These are phyloP conservation scores for Mortierella sp. DNA, from an alignment of 371 early-diverging fungal species.

Conservation along the genomic window DNA sequence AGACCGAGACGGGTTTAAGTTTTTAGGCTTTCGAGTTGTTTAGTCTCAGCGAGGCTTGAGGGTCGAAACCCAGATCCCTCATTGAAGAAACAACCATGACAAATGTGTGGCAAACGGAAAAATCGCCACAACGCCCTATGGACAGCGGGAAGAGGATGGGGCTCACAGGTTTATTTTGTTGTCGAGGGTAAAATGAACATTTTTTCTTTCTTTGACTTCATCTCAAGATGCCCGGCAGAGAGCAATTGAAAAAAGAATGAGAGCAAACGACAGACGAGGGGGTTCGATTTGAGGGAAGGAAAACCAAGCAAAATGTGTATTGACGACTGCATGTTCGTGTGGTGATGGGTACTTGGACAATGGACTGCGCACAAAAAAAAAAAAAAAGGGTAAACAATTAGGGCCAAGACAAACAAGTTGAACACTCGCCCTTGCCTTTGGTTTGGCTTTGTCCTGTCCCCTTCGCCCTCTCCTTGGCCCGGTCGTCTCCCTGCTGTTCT, in stretches of 20 bases:
- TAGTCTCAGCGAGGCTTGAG: neutral
- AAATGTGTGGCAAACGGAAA: neutral
- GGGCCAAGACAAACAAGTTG: neutral
- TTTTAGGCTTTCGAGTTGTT: neutral
- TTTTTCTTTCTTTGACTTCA: neutral
- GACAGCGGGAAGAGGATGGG: neutral
- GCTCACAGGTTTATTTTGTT: neutral
- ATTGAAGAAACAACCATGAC: neutral
- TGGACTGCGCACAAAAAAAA: neutral
- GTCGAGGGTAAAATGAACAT: neutral
- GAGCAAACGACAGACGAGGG: neutral
- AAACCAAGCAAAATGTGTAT: neutral
- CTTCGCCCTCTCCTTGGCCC: neutral
- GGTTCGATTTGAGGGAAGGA: neutral
- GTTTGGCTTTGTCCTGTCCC: neutral
- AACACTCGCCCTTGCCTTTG: neutral
- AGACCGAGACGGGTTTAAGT: neutral
- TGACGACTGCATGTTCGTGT: neutral
- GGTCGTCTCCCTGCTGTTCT: neutral
- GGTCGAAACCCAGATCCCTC: neutral
- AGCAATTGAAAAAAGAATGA: neutral
- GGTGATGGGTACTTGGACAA: neutral
- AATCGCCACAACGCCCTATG: neutral
- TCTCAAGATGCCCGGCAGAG: neutral
- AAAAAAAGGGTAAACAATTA: neutral